A percentile compares a stretch with the other conserved stretches of the same genome.
These are phyloP conservation scores for Parascedosporium putredinis DNA, from an alignment of 2,329 filamentous ascomycete species.

Conservation along the genomic window DNA sequence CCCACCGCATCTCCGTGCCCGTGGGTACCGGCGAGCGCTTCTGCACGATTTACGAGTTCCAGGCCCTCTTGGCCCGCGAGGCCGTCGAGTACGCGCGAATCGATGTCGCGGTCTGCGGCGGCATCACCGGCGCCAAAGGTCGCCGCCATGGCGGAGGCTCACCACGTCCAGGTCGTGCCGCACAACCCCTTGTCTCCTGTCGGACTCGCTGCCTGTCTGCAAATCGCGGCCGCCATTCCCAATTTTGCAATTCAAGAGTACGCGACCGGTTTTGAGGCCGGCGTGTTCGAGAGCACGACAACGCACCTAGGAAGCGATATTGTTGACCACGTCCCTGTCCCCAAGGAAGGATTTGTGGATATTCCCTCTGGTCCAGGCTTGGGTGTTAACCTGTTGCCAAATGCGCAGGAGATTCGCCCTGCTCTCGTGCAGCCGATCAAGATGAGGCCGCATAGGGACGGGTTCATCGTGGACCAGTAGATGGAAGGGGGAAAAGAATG, in stretches of 20 bases:
- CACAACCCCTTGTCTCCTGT: slow-evolving; percentile 11
- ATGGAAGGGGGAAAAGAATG: too few species aligned
- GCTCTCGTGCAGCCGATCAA: slow-evolving; percentile 1
- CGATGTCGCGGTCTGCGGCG: slow-evolving; percentile 10
- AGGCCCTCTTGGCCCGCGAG: slow-evolving; percentile 5
- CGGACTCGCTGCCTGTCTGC: slow-evolving; percentile 10
- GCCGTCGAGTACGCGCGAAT: slow-evolving; percentile 8
- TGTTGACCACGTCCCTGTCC: slow-evolving; percentile 54
- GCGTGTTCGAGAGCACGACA: slow-evolving; percentile 4
- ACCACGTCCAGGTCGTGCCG: slow-evolving; percentile 11
- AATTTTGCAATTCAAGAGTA: slow-evolving; percentile 13
- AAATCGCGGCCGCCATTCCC: slow-evolving; percentile 9
- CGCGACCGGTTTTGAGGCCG: slow-evolving; percentile 4
- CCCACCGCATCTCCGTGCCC: slow-evolving; percentile 7
- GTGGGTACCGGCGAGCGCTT: slow-evolving; percentile 10
- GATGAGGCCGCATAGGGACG: not conserved
- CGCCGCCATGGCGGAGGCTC: slow-evolving; percentile 11
- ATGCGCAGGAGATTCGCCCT: not conserved
- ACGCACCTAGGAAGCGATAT: slow-evolving; percentile 27
- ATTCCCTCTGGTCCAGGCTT: slow-evolving; percentile 49
- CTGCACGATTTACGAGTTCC: slow-evolving; percentile 11
- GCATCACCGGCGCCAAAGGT: slow-evolving; percentile 11
- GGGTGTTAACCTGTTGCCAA: slow-evolving; percentile 44
- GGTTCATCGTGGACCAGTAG: not conserved
- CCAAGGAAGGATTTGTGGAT: slow-evolving; percentile 56